A percentile compares a stretch with the other conserved stretches of the same genome.
phyloP scores from a whole-genome alignment of 2,329 filamentous ascomycete genomes.

The Botryosphaeria dothidea region DNA sequence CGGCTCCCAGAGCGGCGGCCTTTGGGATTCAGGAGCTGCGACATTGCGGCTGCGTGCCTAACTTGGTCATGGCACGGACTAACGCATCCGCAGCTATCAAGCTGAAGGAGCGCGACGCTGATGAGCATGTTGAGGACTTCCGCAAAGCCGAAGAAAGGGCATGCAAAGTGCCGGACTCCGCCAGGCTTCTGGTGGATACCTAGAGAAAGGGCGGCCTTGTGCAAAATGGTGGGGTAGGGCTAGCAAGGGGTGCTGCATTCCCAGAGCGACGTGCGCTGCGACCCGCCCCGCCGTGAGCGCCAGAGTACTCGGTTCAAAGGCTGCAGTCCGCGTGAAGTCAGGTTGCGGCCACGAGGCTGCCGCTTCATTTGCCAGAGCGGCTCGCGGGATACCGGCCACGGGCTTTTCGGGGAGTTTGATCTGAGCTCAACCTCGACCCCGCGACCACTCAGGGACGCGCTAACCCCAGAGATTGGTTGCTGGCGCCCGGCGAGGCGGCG shows the following conservation, averaged over 20 bases:
- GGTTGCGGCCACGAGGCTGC: not conserved
- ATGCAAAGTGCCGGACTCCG: not conserved
- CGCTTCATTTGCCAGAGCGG: not conserved
- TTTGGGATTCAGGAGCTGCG: not conserved
- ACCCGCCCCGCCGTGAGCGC: not conserved
- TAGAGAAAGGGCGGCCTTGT: conserved; percentile 2
- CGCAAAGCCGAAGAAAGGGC: not conserved
- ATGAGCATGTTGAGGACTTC: not conserved
- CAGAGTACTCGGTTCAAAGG: conserved; percentile 8
- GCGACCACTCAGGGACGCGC: not conserved
- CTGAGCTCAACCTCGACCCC: not conserved
- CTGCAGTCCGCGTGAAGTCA: not conserved
- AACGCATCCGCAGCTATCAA: not conserved
- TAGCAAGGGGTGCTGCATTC: not conserved
- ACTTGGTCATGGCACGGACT: not conserved
- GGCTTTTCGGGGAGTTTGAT: not conserved
- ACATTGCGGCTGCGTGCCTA: not conserved
- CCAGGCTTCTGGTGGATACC: not conserved
- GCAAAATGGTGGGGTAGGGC: conserved; percentile 12
- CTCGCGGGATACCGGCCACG: not conserved
- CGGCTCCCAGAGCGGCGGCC: not conserved
- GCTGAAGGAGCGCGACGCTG: not conserved
- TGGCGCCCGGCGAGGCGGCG: not conserved
- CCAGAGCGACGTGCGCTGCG: not conserved
- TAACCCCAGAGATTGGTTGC: not conserved